Base-by-base conservation (phyloP, 2,329 filamentous ascomycete species). In the Ophiostoma sp. region DNA sequence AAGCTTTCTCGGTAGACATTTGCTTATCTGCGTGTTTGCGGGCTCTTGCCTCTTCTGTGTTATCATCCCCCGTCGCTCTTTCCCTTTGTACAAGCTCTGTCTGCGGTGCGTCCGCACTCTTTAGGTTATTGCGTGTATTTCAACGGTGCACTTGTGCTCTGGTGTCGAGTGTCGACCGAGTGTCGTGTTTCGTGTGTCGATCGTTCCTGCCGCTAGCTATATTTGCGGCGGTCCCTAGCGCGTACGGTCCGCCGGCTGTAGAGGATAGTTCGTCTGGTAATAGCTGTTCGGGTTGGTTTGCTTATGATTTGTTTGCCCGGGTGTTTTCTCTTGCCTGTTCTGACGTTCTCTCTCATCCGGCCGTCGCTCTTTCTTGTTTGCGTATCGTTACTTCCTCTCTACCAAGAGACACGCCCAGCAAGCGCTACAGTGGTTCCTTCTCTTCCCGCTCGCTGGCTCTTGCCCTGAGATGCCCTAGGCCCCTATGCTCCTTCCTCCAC, bases 201-300 rank as follows among this genome's bases (percentile, higher is more conserved):
- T 60, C 54, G 54, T 31, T 60, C 54, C 54, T 60, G 23, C 54
- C 54, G 27, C 54, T 60, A 60, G 54, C 54, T 60, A 27, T 60
- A 1, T 31, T 31, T 57, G 52, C 52, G 31, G 23, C 54, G 27
- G 31, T 23, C 27, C 54, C 54, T 60, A 60, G 54, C 54, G 54
- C 52, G 15, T n/a, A 17, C 44, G 17, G 31, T 64, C 13, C 15
- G 33, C 15, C 15, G 11, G 31, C 39, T 41, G 39, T 31, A 31
- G 27, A 27, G 27, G 5, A 31, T 33, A 17, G 54, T 60, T 60
- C 27, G 54, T 31, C 54, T 20, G 31, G 31, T 20, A 17, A 5
- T 8, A 13, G 27, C 15, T 64, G 31, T 64, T 35, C 20, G 57
- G 13, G 7, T 64, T 36, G 27, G 17, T 35, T 27, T 62, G 27